These are phyloP conservation scores for Delonix regia DNA, from an alignment of 306 rosid species.

Conservation along the genomic window DNA sequence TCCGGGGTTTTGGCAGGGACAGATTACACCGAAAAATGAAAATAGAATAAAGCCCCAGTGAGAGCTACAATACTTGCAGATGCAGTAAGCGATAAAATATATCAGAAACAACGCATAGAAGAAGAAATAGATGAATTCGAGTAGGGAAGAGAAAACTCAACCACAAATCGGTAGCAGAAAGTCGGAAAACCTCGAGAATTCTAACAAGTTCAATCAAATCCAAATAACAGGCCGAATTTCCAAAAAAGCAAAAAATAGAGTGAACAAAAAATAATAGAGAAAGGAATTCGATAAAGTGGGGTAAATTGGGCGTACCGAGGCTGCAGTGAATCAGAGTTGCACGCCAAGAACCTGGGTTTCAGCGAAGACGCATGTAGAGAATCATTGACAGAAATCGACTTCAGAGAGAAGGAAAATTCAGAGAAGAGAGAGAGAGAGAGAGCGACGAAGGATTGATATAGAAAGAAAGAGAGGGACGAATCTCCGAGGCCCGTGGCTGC, in stretches of 20 bases:
- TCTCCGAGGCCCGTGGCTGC: slow-evolving; percentile 36
- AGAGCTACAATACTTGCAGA: slow-evolving; percentile 13
- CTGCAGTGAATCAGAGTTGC: slow-evolving; percentile 38
- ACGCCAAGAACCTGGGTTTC: slow-evolving; percentile 35
- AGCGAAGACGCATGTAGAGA: slow-evolving; percentile 38
- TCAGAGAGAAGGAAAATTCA: neutral
- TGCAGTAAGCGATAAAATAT: slow-evolving; percentile 23
- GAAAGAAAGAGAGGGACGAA: slow-evolving; percentile 21
- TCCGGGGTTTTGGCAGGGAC: neutral
- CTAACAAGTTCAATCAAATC: slow-evolving; percentile 11
- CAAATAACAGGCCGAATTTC: slow-evolving; percentile 22
- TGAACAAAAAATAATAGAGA: neutral
- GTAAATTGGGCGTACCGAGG: slow-evolving; percentile 36
- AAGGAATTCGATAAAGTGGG: slow-evolving; percentile 16
- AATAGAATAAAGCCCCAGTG: neutral
- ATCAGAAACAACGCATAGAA: slow-evolving; percentile 1
- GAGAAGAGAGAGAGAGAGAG: neutral
- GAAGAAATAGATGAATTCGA: neutral
- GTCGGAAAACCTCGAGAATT: neutral
- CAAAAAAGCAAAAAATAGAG: neutral
- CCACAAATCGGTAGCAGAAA: slow-evolving; percentile 10
- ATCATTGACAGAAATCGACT: slow-evolving; percentile 25
- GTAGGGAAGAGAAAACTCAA: slow-evolving; percentile 34
- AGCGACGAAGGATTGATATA: neutral
- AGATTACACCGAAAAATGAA: neutral